A percentile compares a stretch with the other conserved stretches of the same genome.
Evolutionary conservation across 345 rosid species (phyloP).

Genomic region (Xanthoceras sorbifolium): DNA sequence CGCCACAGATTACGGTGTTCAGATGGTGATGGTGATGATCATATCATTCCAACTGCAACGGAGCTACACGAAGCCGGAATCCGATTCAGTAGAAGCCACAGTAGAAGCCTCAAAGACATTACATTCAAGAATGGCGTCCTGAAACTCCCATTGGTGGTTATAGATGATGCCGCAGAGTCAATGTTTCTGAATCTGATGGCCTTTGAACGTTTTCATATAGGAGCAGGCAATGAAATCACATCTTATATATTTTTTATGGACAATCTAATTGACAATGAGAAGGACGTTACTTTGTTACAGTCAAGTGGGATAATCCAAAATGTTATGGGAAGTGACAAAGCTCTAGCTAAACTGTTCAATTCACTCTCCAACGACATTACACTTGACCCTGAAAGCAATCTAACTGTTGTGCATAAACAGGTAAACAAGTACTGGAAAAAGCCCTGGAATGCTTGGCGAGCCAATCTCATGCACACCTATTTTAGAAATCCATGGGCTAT

Average conservation of each 20-base stretch:
- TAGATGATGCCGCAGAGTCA: conserved; percentile 40
- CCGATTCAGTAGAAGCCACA: conserved; percentile 33
- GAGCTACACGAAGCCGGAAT: conserved; percentile 48
- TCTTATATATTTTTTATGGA: conserved; percentile 52
- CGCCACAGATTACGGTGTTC: background rate
- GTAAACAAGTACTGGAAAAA: conserved; percentile 39
- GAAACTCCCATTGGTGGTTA: conserved; percentile 29
- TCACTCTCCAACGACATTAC: conserved; percentile 41
- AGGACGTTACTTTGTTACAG: conserved; percentile 47
- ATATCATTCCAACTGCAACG: conserved; percentile 40
- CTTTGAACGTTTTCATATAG: conserved; percentile 44
- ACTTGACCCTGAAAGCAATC: conserved; percentile 34
- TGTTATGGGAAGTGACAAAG: conserved; percentile 51
- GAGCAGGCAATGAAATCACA: conserved; percentile 45
- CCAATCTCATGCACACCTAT: conserved; percentile 46
- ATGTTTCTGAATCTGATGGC: conserved; percentile 43
- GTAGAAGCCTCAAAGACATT: conserved; percentile 35
- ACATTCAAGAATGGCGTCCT: conserved; percentile 40
- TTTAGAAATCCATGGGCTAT: conserved; percentile 58
- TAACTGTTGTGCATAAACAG: conserved; percentile 29
- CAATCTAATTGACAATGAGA: conserved; percentile 40
- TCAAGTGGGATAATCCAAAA: conserved; percentile 46
- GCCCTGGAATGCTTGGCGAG: conserved; percentile 47
- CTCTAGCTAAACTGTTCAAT: conserved; percentile 48
- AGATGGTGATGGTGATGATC: conserved; percentile 2